Evolutionary conservation across 306 rosid species (phyloP), one percentile per base, ranked within the genome.

Genomic region (Arachis hypogaea): DNA sequence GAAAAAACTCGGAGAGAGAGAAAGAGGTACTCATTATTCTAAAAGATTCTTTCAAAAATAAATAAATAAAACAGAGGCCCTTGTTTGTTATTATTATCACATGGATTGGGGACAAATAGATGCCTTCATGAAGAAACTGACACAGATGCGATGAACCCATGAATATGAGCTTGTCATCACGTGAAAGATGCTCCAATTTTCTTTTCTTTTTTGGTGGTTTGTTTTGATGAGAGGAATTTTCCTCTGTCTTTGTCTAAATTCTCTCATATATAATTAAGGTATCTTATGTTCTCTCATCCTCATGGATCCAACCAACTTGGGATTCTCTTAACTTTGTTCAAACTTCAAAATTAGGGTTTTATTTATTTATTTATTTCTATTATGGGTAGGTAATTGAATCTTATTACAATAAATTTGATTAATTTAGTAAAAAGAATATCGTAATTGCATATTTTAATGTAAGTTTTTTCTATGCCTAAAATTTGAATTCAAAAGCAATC

Each of bases 111-210:
- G 77, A 75, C 88, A 77, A 83, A 74, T 70, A 79, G 90, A 85
- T 85, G 78, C 95, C 82, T 77, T 73, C 75, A 64, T n/a, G 81
- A 78, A 72, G 81, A 83, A 66, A 66, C 76, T 55, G 83, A 80
- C 75, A 80, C 75, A 80, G 78, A 78, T 67, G 86, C 83, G 63
- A 79, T 77, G 76, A 77, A 77, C 59, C 57, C 83, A 85, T 77
- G 87, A 73, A 86, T 49, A 65, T 81, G 85, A 78, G 68, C 68
- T 80, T 89, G 89, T 85, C 87, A 85, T 85, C 96, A 86, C 88
- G 88, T 83, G 92, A 86, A 90, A 83, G 87, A 88, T 86, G 87
- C 96, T 77, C 82, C 76, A 54, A 49, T 82, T 65, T 46, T 46
- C 38, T 33, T 33, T 33, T 33, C 38, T 49, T 49, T 49, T 51